Evolutionary conservation across 805 yeast species (phyloP).

Genomic region (Wickerhamomyces alni): DNA sequence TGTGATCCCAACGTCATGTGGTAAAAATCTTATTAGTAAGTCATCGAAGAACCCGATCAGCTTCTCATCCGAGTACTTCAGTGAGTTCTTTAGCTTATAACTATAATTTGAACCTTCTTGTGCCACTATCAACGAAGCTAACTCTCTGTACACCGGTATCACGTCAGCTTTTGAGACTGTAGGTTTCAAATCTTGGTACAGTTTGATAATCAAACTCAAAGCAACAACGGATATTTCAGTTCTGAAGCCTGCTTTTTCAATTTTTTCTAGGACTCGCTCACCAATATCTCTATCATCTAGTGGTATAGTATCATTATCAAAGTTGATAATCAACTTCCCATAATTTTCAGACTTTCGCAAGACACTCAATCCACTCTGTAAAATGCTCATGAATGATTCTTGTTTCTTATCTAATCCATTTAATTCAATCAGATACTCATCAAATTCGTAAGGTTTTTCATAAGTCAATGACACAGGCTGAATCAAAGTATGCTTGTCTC

Average conservation of each 20-base stretch:
- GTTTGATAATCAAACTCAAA: constrained; percentile 9
- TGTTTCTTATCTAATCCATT: constrained; percentile 20
- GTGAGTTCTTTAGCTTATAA: constrained; percentile 1
- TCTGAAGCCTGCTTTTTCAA: constrained; percentile 12
- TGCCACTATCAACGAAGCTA: neutral
- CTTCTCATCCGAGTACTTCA: constrained; percentile 1
- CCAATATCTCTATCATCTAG: constrained; percentile 2
- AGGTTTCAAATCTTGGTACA: constrained; percentile 5
- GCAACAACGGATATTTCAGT: constrained; percentile 16
- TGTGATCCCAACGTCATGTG: constrained; percentile 4
- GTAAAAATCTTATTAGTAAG: constrained; percentile 9
- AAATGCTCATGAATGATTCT: constrained; percentile 15
- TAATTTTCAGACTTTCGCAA: constrained; percentile 6
- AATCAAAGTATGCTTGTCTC: constrained; percentile 3
- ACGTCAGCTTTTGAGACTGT: neutral
- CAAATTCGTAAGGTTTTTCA: constrained; percentile 20
- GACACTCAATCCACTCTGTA: constrained; percentile 9
- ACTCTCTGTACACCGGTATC: constrained; percentile 1
- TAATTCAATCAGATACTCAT: constrained; percentile 17
- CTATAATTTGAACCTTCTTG: neutral
- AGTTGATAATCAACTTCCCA: constrained; percentile 19
- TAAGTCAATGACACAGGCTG: constrained; percentile 17
- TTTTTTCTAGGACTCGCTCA: constrained; percentile 8
- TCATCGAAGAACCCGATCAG: constrained; percentile 2
- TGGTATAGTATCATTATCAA: constrained; percentile 5